Conservation (phyloP, 164 flowering plant genomes). For the Cinnamomum chago region DNA sequence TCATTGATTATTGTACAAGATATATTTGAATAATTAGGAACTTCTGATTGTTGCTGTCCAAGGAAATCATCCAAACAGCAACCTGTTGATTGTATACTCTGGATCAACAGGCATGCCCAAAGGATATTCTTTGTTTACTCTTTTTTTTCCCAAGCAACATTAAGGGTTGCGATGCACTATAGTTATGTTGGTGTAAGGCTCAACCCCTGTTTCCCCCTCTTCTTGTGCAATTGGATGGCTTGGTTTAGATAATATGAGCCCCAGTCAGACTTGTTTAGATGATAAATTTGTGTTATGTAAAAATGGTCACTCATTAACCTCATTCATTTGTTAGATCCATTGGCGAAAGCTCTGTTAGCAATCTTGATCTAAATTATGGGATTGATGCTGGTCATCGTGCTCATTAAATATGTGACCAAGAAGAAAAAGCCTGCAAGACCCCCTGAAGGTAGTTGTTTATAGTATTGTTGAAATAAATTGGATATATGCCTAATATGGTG, state of each 20-base stretch:
- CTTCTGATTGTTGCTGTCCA: too few relatives aligned
- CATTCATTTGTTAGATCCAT: conserved; percentile 28
- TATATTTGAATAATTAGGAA: too few relatives aligned
- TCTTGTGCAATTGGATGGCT: background rate
- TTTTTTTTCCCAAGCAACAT: too few relatives aligned
- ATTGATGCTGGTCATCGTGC: conserved; percentile 25
- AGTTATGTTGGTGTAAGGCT: too few relatives aligned
- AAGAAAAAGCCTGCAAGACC: conserved; percentile 15
- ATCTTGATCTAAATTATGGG: conserved; percentile 24
- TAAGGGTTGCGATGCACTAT: too few relatives aligned
- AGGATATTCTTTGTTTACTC: too few relatives aligned
- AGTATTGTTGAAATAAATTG: background rate
- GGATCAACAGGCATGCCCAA: too few relatives aligned
- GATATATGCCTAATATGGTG: background rate
- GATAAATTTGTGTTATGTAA: background rate
- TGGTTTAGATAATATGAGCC: background rate
- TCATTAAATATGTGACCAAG: conserved; percentile 43
- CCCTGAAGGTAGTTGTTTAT: conserved; percentile 9
- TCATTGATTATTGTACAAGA: too few relatives aligned
- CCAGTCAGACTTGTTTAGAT: background rate
- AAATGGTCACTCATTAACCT: conserved; percentile 1
- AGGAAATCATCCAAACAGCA: too few relatives aligned
- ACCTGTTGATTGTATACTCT: too few relatives aligned
- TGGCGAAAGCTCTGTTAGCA: conserved; percentile 29
- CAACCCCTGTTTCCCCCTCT: background rate